phyloP scores from a whole-genome alignment of 306 rosid species.

The Cicer arietinum region DNA sequence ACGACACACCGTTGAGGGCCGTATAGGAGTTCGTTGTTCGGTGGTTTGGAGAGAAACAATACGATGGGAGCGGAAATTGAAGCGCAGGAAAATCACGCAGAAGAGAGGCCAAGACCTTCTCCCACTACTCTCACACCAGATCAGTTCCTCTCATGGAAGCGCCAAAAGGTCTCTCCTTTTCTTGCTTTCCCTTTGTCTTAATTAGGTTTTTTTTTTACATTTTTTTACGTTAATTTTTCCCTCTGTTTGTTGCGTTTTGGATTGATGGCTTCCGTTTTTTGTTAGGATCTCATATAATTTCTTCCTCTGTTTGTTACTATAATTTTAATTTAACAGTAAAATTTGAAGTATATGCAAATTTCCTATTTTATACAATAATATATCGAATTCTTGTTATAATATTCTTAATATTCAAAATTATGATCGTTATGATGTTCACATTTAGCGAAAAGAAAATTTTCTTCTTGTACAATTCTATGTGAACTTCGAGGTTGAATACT shows the following conservation, averaged over 20 bases:
- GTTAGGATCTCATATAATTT: background rate
- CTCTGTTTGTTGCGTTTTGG: background rate
- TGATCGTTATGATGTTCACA: constrained; percentile 3
- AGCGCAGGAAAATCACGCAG: constrained; percentile 40
- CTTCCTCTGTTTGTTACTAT: background rate
- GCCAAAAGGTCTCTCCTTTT: constrained; percentile 63
- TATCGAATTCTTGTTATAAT: background rate
- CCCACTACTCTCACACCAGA: constrained; percentile 48
- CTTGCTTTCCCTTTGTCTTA: background rate
- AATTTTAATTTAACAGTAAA: background rate
- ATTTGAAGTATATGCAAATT: background rate
- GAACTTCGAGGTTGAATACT: background rate
- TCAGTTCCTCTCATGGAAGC: constrained; percentile 88
- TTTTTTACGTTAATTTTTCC: background rate
- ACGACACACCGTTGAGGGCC: too few relatives aligned
- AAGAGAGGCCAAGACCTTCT: constrained; percentile 46
- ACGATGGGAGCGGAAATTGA: constrained; percentile 57
- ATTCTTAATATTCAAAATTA: background rate
- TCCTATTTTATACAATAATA: background rate
- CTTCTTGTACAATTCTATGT: background rate
- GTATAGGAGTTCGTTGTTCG: too few relatives aligned
- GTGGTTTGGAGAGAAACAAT: background rate
- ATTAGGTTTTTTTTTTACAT: constrained; percentile 48
- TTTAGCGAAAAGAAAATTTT: background rate
- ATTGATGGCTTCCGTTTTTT: background rate